phyloP scores from a whole-genome alignment of 441 rosid genomes.

The Pelargonium fulgidum region DNA sequence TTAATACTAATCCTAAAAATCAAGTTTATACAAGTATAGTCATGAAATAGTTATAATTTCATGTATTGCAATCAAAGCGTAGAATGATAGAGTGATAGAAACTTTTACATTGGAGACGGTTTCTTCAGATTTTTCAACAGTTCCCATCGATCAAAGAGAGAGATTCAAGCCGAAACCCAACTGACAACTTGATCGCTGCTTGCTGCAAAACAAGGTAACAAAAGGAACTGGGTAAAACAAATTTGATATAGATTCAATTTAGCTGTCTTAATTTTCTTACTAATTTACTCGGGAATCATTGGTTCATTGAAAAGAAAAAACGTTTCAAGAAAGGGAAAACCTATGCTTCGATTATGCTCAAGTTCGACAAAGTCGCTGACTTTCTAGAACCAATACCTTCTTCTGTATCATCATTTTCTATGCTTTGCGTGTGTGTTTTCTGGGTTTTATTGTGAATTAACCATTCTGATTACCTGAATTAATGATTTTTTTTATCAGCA shows the following conservation, averaged over 20 bases:
- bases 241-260: background rate
- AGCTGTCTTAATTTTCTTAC: background rate
- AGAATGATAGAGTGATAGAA: slow-evolving; percentile 1
- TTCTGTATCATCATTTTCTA: too few relatives aligned
- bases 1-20: background rate
- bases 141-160: slow-evolving; percentile 34
- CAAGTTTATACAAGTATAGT: background rate
- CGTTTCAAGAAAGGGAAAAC: too few relatives aligned
- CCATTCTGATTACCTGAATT: background rate
- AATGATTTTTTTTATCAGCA: background rate
- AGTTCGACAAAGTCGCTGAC: too few relatives aligned
- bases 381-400: too few relatives aligned
- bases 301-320: too few relatives aligned
- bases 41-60: background rate
- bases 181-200: background rate
- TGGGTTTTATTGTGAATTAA: too few relatives aligned
- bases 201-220: background rate
- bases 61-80: background rate
- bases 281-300: slow-evolving; percentile 10
- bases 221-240: background rate
- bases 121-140: slow-evolving; percentile 35
- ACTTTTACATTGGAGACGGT: slow-evolving; percentile 34
- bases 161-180: background rate
- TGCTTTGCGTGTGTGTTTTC: too few relatives aligned
- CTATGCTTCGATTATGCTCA: too few relatives aligned